Base-by-base conservation (phyloP, 1,284 basidiomycete species). In the Melampsora abietis-canadensis region DNA sequence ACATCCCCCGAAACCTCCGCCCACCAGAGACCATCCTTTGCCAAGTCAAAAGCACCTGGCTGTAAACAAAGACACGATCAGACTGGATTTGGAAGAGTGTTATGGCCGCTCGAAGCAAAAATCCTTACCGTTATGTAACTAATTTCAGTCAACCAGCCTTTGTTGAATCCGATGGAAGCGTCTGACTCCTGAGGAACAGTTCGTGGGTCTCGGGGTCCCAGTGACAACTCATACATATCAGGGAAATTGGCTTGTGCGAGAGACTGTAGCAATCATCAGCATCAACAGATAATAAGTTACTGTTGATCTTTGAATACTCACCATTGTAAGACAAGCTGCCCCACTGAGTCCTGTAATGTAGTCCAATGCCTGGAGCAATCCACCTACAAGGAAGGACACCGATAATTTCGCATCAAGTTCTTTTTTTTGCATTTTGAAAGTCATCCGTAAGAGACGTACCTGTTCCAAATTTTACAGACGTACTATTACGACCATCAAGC, bases 401-500 rank as follows among this genome's bases (percentile, higher is more conserved):
- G 12, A 40, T 1, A 40, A 40, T 40, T 10, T 34, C 34, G 34
- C 8, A 8, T 34, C 34, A 34, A 34, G 10, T 40, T 40, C 10
- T 2, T 7, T 54, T 54, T 5, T 21, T 21, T 54, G 51, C n/a
- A 54, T 21, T n/a, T 8, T 54, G 12, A 40, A 10, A 54, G 14
- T 14, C 51, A n/a, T 6, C 17, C 12, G 37, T 40, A 40, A 12
- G 37, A 40, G 5, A 40, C 37, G 12, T 40, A 4, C 88, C 89
- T 0, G 88, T 88, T 10, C 88, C 87, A 4, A 81, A 83, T 2
- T 81, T 78, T 77, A 85, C 86, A 21, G 88, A 82, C n/a, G 85
- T 84, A 0, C 81, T 79, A 76, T 90, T 88, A 34, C 88, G 82
- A 2, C 84, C 84, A 80, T 89, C 89, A 21, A 90, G 81, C 0